These are phyloP conservation scores for Calonectria pauciramosa DNA, from an alignment of 2,329 filamentous ascomycete genomes.

Conservation along the genomic window DNA sequence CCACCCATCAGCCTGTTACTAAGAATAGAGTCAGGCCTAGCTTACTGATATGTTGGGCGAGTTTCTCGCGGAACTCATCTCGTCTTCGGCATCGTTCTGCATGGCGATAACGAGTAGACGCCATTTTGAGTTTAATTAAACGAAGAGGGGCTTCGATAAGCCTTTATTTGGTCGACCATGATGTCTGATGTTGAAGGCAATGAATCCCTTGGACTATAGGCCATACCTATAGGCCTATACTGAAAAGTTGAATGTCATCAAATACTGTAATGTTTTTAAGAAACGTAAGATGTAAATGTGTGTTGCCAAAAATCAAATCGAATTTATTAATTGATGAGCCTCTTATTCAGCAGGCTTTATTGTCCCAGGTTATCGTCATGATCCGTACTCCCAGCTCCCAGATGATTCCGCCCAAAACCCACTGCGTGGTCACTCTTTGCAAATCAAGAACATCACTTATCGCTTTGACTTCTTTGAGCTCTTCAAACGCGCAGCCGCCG, in stretches of 20 bases:
- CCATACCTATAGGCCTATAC: background rate
- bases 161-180: no score
- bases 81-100: no score
- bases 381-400: conserved; percentile 20
- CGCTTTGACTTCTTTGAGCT: conserved; percentile 44
- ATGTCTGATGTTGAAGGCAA: no score
- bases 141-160: no score
- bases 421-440: background rate
- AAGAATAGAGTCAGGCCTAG: no score
- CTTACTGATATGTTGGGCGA: no score
- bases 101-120: no score
- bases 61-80: no score
- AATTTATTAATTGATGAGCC: background rate
- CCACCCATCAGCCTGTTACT: no score
- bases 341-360: background rate
- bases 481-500: conserved; percentile 64
- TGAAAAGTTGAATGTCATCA: background rate
- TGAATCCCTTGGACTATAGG: no score
- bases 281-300: background rate
- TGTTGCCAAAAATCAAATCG: background rate
- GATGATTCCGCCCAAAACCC: background rate
- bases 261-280: background rate
- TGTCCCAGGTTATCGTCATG: background rate
- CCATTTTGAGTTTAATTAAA: no score
- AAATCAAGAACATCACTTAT: conserved; percentile 6